Percentiles rank a stretch among this genome's conserved stretches.
Conservation (phyloP, 495 filamentous ascomycete genomes). For the Cercophora newfieldiana region DNA sequence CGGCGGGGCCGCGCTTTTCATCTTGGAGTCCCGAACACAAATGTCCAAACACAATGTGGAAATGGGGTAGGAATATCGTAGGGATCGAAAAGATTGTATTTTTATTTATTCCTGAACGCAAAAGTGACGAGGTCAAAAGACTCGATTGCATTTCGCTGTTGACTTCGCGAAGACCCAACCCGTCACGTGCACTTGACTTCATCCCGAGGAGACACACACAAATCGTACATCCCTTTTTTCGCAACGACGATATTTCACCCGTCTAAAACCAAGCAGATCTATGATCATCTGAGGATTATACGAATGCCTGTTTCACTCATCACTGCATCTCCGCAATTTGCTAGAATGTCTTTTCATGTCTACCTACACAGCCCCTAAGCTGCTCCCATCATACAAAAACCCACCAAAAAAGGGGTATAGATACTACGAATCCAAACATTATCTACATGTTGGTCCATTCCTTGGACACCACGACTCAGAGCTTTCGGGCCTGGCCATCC, state of each 20-base stretch:
- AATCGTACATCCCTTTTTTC: neutral
- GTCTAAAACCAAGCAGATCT: too few species aligned
- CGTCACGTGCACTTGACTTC: neutral
- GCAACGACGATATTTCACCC: too few species aligned
- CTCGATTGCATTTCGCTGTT: neutral
- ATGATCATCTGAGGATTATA: too few species aligned
- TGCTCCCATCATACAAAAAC: neutral
- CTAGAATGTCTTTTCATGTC: neutral
- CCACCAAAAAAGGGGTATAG: conserved; percentile 10
- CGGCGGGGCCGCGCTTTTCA: conserved; percentile 19
- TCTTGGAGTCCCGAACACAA: neutral
- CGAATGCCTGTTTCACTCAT: neutral
- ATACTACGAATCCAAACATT: conserved; percentile 16
- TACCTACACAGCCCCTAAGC: neutral
- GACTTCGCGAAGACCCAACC: neutral
- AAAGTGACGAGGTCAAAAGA: neutral
- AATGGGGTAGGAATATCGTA: neutral
- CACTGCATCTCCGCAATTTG: neutral
- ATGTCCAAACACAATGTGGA: neutral
- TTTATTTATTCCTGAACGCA: neutral
- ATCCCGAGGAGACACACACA: neutral
- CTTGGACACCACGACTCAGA: neutral
- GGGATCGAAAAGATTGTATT: neutral
- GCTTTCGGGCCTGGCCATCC: neutral
- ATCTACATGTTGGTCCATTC: neutral